These are phyloP conservation scores for Raphanus raphanistrum DNA, from an alignment of 345 rosid species.

Conservation along the genomic window DNA sequence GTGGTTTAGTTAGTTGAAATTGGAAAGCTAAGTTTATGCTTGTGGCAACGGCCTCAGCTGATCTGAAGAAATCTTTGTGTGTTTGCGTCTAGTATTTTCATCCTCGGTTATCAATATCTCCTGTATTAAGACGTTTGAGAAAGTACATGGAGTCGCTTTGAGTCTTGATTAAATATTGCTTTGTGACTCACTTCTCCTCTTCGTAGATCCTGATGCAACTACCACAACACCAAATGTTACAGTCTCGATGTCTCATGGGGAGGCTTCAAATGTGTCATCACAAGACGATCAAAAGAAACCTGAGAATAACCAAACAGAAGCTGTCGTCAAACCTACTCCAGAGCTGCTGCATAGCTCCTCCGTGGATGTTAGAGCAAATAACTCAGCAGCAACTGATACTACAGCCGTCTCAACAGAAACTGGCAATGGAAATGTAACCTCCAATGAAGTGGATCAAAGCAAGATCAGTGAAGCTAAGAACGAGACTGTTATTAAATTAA, in stretches of 20 bases:
- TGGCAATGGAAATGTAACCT: slow-evolving; percentile 28
- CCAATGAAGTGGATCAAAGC: slow-evolving; percentile 37
- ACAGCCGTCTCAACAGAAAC: slow-evolving; percentile 20
- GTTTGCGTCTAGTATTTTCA: slow-evolving; percentile 2
- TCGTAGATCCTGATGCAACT: slow-evolving; percentile 54
- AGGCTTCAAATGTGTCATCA: slow-evolving; percentile 37
- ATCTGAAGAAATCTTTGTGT: slow-evolving; percentile 10
- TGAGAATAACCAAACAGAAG: slow-evolving; percentile 43
- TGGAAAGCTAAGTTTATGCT: slow-evolving; percentile 21
- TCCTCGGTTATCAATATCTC: slow-evolving; percentile 1
- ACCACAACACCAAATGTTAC: slow-evolving; percentile 48
- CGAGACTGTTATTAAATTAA: slow-evolving; percentile 45
- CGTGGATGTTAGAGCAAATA: slow-evolving; percentile 35
- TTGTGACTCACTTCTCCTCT: slow-evolving; percentile 26
- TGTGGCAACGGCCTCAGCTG: slow-evolving; percentile 14
- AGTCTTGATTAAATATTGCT: slow-evolving; percentile 19
- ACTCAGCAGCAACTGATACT: slow-evolving; percentile 20
- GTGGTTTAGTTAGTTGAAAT: slow-evolving; percentile 7
- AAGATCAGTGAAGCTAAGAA: slow-evolving; percentile 28
- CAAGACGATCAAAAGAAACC: slow-evolving; percentile 43
- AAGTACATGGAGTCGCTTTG: slow-evolving; percentile 8
- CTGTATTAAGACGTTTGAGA: slow-evolving; percentile 1
- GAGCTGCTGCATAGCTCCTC: slow-evolving; percentile 41
- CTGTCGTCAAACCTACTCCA: slow-evolving; percentile 42
- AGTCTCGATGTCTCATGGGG: slow-evolving; percentile 38